Conservation (phyloP, 176 grass and related monocot species). For the Eleusine indica region DNA sequence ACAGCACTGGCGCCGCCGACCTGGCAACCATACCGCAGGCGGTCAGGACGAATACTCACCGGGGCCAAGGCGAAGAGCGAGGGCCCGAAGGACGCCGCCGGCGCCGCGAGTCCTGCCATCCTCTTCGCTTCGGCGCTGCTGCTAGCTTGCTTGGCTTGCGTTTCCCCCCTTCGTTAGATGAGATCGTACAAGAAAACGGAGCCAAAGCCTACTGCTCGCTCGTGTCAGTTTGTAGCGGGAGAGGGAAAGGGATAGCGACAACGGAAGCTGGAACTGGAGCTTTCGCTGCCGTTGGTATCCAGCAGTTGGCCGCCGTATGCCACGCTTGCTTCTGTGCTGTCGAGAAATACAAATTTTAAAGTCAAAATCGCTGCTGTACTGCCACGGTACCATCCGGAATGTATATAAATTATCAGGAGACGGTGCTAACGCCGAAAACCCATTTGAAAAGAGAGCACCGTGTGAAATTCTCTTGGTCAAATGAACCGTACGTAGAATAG, state of each 20-base stretch:
- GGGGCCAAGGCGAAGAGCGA: slow-evolving; percentile 4
- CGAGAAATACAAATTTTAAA: background rate
- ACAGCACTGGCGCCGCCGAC: background rate
- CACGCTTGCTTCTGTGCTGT: background rate
- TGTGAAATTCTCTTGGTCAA: too few species aligned
- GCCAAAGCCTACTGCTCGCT: background rate
- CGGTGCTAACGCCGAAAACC: too few species aligned
- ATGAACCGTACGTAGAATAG: too few species aligned
- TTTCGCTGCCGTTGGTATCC: background rate
- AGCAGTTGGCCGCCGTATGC: background rate
- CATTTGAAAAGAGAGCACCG: too few species aligned
- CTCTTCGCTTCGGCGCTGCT: background rate
- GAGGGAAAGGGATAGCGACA: background rate
- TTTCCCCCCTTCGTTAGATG: background rate
- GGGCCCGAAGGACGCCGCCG: background rate
- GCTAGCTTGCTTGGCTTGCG: background rate
- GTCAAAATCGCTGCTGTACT: background rate
- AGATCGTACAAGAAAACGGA: background rate
- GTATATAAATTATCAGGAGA: too few species aligned
- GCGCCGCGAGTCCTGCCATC: slow-evolving; percentile 37
- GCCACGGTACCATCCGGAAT: background rate
- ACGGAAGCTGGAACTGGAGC: background rate
- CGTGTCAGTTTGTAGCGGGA: background rate
- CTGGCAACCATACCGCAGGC: background rate
- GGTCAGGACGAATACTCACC: slow-evolving; percentile 39